A percentile compares a stretch with the other conserved stretches of the same genome.
Evolutionary conservation across 2,329 filamentous ascomycete genomes (phyloP).

Genomic region (Xylaria sp.): DNA sequence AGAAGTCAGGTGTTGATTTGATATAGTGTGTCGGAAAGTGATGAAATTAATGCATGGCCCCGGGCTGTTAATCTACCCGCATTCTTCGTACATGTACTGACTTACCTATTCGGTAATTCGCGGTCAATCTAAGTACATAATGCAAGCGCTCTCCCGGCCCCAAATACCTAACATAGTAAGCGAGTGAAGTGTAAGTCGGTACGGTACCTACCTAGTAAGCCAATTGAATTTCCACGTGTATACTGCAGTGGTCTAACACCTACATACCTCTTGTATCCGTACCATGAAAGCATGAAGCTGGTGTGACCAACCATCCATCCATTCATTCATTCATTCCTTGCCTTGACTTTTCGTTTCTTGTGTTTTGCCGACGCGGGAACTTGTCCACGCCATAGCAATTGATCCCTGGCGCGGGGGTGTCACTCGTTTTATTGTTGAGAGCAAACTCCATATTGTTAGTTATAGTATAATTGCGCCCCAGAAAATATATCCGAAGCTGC

Average conservation of each 20-base stretch:
- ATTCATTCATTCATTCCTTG: no score
- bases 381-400: background rate
- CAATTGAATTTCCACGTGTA: constrained; percentile 8
- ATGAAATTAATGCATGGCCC: constrained; percentile 17
- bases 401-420: constrained; percentile 7
- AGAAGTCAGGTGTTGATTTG: background rate
- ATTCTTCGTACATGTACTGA: background rate
- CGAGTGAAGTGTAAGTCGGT: no score
- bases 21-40: background rate
- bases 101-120: background rate
- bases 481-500: constrained; percentile 18
- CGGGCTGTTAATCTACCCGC: background rate
- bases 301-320: no score
- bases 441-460: background rate
- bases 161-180: no score
- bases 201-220: background rate
- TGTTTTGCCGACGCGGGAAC: background rate
- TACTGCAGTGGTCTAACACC: no score
- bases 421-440: constrained; percentile 21
- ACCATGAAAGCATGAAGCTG: no score
- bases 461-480: constrained; percentile 2
- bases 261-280: no score
- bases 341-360: background rate
- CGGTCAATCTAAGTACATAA: constrained; percentile 10
- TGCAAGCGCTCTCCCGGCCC: no score